Conservation (phyloP, 768 basidiomycete species). For the Lentinula lateritia region DNA sequence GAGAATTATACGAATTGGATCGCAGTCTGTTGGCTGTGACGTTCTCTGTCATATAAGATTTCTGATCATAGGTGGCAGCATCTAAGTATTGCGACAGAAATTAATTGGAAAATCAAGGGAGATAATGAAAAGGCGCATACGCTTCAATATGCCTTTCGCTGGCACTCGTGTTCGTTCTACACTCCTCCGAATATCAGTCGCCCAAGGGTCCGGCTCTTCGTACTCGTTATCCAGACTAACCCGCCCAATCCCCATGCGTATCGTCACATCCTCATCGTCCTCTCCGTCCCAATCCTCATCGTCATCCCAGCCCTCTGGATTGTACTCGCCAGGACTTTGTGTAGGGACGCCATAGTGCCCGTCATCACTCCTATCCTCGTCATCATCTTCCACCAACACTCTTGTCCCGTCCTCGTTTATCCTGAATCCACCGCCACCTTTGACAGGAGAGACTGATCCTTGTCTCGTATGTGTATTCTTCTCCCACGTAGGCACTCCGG, state of each 20-base stretch:
- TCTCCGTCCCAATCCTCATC: conserved; percentile 75
- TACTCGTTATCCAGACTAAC: conserved; percentile 45
- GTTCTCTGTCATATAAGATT: conserved; percentile 43
- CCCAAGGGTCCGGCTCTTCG: conserved; percentile 71
- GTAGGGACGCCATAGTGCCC: conserved; percentile 38
- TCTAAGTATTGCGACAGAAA: conserved; percentile 31
- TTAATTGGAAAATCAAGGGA: background rate
- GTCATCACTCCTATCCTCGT: conserved; percentile 50
- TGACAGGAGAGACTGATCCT: conserved; percentile 39
- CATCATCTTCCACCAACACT: conserved; percentile 69
- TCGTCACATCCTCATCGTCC: conserved; percentile 71
- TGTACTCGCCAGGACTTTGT: conserved; percentile 21
- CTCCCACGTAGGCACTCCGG: conserved; percentile 69
- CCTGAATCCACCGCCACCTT: conserved; percentile 28
- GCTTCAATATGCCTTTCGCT: conserved; percentile 83
- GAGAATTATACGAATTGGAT: conserved; percentile 77
- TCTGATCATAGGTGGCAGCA: conserved; percentile 65
- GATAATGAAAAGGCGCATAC: conserved; percentile 35
- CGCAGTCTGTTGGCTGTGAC: conserved; percentile 50
- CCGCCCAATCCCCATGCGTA: conserved; percentile 53
- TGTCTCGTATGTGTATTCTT: conserved; percentile 68
- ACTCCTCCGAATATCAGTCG: conserved; percentile 65
- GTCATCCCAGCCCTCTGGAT: conserved; percentile 66
- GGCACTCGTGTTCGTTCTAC: conserved; percentile 62
- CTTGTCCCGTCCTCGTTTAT: conserved; percentile 65